These are phyloP conservation scores for Vigna radiata DNA, from an alignment of 306 rosid species.

Conservation along the genomic window DNA sequence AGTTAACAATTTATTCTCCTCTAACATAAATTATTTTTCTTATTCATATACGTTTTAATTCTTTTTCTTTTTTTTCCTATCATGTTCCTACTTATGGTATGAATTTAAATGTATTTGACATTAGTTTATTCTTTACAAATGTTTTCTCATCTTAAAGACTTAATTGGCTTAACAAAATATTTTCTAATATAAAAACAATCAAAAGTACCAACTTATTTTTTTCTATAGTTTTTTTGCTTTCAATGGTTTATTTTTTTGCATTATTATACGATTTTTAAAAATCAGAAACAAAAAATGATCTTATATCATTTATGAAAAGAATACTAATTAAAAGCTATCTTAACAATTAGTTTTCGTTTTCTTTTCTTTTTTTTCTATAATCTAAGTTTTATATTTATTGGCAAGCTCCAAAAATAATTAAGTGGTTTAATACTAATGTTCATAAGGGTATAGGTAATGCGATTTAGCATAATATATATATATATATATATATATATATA, in stretches of 20 bases:
- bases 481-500: too few species aligned
- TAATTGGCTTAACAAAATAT: not conserved
- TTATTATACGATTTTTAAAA: not conserved
- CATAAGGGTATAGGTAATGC: too few species aligned
- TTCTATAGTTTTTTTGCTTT: not conserved
- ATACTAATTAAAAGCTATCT: not conserved
- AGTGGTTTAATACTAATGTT: too few species aligned
- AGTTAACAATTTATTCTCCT: constrained; percentile 7
- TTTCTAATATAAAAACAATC: not conserved
- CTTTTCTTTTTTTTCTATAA: too few species aligned
- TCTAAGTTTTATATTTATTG: too few species aligned
- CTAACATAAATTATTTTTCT: not conserved
- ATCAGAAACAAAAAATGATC: not conserved
- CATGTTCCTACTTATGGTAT: not conserved
- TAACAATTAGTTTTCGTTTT: too few species aligned
- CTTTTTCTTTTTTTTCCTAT: not conserved
- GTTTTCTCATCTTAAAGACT: not conserved
- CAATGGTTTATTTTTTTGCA: not conserved
- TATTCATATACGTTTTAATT: not conserved
- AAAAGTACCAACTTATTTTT: not conserved
- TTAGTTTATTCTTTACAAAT: not conserved
- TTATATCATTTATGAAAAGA: not conserved
- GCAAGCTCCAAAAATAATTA: too few species aligned
- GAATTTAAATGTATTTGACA: not conserved
- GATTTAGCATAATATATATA: too few species aligned